These are phyloP conservation scores for Mycena vitilis DNA, from an alignment of 768 basidiomycete genomes.

Conservation along the genomic window DNA sequence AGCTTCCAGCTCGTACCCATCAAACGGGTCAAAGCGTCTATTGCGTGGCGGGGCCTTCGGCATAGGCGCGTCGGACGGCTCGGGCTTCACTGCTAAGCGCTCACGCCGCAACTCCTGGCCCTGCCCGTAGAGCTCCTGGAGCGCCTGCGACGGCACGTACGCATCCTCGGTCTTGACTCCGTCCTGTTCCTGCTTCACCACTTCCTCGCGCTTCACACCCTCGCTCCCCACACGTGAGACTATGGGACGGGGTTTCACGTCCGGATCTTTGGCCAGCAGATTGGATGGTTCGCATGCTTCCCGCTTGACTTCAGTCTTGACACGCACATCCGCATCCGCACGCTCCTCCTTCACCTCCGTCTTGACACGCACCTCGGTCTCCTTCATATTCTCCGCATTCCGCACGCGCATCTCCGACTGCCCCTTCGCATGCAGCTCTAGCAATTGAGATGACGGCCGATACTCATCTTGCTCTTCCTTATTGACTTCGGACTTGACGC, in stretches of 20 bases:
- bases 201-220: neutral
- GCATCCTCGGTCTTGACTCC: neutral
- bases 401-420: neutral
- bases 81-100: neutral
- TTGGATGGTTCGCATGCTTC: too few species aligned
- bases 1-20: neutral
- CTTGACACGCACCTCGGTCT: neutral
- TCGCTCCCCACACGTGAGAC: too few species aligned
- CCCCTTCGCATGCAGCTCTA: neutral
- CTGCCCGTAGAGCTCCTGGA: neutral
- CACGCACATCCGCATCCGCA: too few species aligned
- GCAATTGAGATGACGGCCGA: neutral
- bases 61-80: constrained; percentile 10
- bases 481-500: neutral
- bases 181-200: constrained; percentile 7
- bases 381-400: neutral
- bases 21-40: constrained; percentile 13
- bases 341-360: too few species aligned
- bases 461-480: neutral
- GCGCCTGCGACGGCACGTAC: too few species aligned
- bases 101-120: neutral
- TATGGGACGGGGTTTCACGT: neutral
- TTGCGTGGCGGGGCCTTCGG: neutral
- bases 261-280: too few species aligned
- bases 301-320: too few species aligned